Base-by-base conservation (phyloP, 2,329 filamentous ascomycete genomes). In the Stemphylium vesicarium region DNA sequence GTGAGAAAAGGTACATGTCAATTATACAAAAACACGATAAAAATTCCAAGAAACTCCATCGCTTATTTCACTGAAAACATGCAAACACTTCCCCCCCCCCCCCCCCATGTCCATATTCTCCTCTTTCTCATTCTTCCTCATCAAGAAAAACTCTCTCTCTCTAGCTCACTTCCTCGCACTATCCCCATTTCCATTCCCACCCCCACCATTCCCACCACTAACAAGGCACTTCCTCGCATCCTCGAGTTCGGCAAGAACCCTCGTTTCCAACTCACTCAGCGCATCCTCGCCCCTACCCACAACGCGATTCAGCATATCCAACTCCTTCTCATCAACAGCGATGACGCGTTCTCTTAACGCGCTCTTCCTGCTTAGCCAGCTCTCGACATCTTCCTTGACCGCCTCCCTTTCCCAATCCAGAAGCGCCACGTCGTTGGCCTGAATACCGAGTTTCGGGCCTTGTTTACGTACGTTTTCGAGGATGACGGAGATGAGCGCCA, bases 351-450 rank as follows among this genome's bases (percentile, higher is more conserved):
- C 88, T 47, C 88, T 83, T 51, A 97, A 78, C 54, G 88, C 79
- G 50, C 88, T 79, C 62, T 86, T 85, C 53, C 87, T 83, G 48
- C 87, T 87, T 24, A 97, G 78, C 82, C 91, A 91, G 62, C 90
- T 90, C 63, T 96, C 91, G 4, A 96, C 85, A 66, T 95, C 92
- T 71, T 96, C 93, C 61, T 89, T 83, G 41, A 96, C 83, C 1
- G 82, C 81, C 0, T 82, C 81, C 11, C 84, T 82, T 69, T 97
- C 91, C 88, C 91, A 96, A 47, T 85, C 82, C 6, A 97, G 81
- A 8, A 85, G 80, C 12, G 88, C 85, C 1, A 97, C 87, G 20
- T 92, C 88, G 12, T 76, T 77, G 5, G 80, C 75, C 49, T 84
- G 80, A 11, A 87, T 78, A 1, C 83, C 85, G 8, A 72, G 43